A percentile compares a stretch with the other conserved stretches of the same genome.
Conservation (phyloP, 805 yeast genomes). For the Ogataea dorogensis region DNA sequence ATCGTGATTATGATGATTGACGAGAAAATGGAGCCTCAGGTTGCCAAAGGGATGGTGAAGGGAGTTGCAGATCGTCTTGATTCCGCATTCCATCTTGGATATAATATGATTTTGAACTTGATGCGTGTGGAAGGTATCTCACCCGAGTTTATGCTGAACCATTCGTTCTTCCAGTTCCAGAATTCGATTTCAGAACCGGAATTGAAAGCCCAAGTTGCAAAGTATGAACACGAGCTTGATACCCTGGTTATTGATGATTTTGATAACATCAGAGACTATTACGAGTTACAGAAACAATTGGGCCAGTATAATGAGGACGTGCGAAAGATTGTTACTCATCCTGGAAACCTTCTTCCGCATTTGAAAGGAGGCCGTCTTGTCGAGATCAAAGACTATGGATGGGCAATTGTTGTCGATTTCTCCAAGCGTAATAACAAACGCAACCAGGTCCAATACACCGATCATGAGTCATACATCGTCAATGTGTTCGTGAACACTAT, state of each 20-base stretch:
- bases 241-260: conserved; percentile 69
- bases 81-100: conserved; percentile 96
- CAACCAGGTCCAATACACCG: conserved; percentile 60
- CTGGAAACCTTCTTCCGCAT: conserved; percentile 79
- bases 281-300: conserved; percentile 74
- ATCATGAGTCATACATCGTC: conserved; percentile 87
- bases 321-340: conserved; percentile 83
- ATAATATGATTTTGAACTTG: conserved; percentile 93
- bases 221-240: conserved; percentile 48
- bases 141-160: conserved; percentile 94
- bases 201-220: conserved; percentile 65
- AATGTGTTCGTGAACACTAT: conserved; percentile 77
- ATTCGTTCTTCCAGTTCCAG: conserved; percentile 94
- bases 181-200: conserved; percentile 87
- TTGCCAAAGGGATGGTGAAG: conserved; percentile 98
- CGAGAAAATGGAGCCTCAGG: conserved; percentile 99
- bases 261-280: conserved; percentile 70
- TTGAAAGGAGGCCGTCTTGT: conserved; percentile 87
- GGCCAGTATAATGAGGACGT: conserved; percentile 70
- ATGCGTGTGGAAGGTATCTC: conserved; percentile 98
- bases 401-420: conserved; percentile 87
- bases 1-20: conserved; percentile 99
- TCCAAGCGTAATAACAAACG: conserved; percentile 63
- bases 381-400: conserved; percentile 81
- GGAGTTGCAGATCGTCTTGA: conserved; percentile 98